Percentiles rank a stretch among this genome's conserved stretches.
phyloP scores from a whole-genome alignment of 176 grass and related monocot species.

The Phoenix roebelenii region DNA sequence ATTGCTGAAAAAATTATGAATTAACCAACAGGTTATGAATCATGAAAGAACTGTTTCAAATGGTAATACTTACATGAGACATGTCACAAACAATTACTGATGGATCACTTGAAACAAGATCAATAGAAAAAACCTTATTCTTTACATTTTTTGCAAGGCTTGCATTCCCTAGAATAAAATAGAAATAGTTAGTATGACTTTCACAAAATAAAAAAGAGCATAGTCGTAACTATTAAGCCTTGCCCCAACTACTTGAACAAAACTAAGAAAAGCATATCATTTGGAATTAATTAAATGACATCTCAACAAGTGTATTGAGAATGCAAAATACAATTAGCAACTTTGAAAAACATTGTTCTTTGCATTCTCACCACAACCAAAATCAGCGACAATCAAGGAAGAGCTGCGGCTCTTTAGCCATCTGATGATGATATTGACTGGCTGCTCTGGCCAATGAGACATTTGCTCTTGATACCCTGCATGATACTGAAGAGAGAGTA shows the following conservation, averaged over 20 bases:
- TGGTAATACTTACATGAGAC: slow-evolving; percentile 69
- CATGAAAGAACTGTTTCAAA: slow-evolving; percentile 2
- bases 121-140: slow-evolving; percentile 96
- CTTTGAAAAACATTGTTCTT: slow-evolving; percentile 5
- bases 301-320: no score
- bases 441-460: slow-evolving; percentile 85
- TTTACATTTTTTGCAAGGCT: slow-evolving; percentile 77
- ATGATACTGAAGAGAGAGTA: slow-evolving; percentile 63
- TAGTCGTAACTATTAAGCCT: background rate
- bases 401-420: slow-evolving; percentile 64
- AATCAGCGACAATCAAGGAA: slow-evolving; percentile 85
- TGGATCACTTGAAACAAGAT: slow-evolving; percentile 82
- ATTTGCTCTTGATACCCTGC: slow-evolving; percentile 95
- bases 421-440: slow-evolving; percentile 73
- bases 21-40: no score
- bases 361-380: slow-evolving; percentile 75
- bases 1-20: no score
- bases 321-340: background rate
- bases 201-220: background rate
- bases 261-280: background rate
- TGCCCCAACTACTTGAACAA: background rate
- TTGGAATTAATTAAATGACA: no score
- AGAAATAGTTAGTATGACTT: background rate
- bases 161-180: slow-evolving; percentile 45
- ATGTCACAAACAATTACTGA: slow-evolving; percentile 92